Conservation (phyloP, 495 filamentous ascomycete genomes). For the Lichenothelia convexa region DNA sequence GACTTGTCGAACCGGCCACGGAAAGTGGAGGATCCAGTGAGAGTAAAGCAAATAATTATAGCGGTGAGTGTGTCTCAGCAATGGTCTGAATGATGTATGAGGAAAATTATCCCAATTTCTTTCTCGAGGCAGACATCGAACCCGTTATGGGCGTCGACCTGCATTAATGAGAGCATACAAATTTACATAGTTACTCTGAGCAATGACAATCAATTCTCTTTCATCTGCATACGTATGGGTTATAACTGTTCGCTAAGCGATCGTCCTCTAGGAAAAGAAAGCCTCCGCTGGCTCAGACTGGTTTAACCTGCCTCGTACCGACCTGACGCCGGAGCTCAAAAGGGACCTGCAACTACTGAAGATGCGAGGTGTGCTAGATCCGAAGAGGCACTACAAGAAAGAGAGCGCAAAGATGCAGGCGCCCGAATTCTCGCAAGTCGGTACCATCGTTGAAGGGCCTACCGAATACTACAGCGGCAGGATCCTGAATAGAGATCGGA, state of each 20-base stretch:
- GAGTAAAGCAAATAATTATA: constrained; percentile 18
- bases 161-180: constrained; percentile 52
- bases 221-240: too few species aligned
- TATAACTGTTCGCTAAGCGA: not conserved
- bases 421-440: constrained; percentile 74
- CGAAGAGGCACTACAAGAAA: constrained; percentile 86
- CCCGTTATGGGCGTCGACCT: constrained; percentile 62
- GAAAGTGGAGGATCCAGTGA: constrained; percentile 27
- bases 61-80: constrained; percentile 38
- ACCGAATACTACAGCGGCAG: constrained; percentile 70
- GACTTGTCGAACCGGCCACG: constrained; percentile 25
- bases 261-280: constrained; percentile 28
- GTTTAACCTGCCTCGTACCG: constrained; percentile 72
- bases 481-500: constrained; percentile 69
- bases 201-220: too few species aligned
- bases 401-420: constrained; percentile 42
- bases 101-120: constrained; percentile 43
- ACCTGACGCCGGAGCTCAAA: constrained; percentile 67
- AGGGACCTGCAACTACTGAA: constrained; percentile 71
- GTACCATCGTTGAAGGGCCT: constrained; percentile 74
- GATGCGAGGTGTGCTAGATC: constrained; percentile 76
- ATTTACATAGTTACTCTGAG: constrained; percentile 99
- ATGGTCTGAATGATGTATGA: too few species aligned
- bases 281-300: constrained; percentile 47
- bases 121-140: constrained; percentile 45